These are phyloP conservation scores for Kluyveromyces sp. DNA, from an alignment of 1,139 yeast genomes.

Conservation along the genomic window DNA sequence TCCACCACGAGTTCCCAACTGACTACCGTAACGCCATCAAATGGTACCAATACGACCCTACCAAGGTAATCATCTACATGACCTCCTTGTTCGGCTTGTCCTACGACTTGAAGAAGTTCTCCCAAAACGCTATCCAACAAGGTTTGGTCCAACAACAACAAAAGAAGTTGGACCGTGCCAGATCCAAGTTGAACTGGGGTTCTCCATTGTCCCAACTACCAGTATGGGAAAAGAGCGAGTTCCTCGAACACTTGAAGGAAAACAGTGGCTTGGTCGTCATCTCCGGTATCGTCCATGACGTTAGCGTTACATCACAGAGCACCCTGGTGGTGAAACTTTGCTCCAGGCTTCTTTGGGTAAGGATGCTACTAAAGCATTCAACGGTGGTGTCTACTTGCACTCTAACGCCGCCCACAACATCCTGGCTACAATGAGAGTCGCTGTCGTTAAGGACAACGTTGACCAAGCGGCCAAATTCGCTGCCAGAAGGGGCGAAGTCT, in stretches of 20 bases:
- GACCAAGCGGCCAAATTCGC: slow-evolving; percentile 32
- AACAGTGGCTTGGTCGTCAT: slow-evolving; percentile 64
- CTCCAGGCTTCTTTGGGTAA: slow-evolving; percentile 83
- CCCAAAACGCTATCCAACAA: slow-evolving; percentile 93
- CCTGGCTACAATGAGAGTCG: slow-evolving; percentile 92
- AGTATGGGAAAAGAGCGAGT: slow-evolving; percentile 82
- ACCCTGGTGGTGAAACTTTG: slow-evolving; percentile 96
- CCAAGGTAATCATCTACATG: slow-evolving; percentile 69
- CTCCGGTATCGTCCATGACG: slow-evolving; percentile 92
- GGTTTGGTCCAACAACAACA: slow-evolving; percentile 94
- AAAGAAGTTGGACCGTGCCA: slow-evolving; percentile 83
- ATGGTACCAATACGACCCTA: slow-evolving; percentile 99
- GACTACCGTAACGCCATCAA: slow-evolving; percentile 96
- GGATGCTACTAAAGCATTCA: slow-evolving; percentile 95
- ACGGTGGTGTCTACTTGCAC: slow-evolving; percentile 96
- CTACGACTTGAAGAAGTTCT: slow-evolving; percentile 83
- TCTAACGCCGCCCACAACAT: slow-evolving; percentile 97
- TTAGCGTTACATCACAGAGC: slow-evolving; percentile 77
- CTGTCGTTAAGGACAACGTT: slow-evolving; percentile 68
- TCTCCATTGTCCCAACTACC: slow-evolving; percentile 76
- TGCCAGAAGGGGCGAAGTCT: slow-evolving; percentile 29
- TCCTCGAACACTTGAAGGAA: slow-evolving; percentile 56
- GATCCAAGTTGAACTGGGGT: slow-evolving; percentile 86
- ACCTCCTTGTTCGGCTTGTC: slow-evolving; percentile 78
- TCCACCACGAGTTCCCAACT: slow-evolving; percentile 98